phyloP scores from a whole-genome alignment of 495 filamentous ascomycete genomes.

The Staphylotrichum longicolle region DNA sequence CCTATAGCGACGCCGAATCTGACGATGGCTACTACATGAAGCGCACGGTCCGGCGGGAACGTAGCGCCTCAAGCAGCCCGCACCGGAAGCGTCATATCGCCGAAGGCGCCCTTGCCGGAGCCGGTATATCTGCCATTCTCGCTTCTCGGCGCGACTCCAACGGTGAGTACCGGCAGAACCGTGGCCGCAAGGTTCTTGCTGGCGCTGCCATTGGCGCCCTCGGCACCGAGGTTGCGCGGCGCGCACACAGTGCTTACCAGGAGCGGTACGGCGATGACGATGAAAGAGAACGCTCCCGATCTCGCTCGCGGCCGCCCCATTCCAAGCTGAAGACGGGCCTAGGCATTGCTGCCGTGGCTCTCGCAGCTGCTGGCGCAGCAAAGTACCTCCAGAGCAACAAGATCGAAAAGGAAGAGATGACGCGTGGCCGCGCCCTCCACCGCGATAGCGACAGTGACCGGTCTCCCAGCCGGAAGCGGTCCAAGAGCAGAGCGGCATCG shows the following conservation, averaged over 20 bases:
- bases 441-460: conserved; percentile 46
- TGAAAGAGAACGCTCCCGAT: conserved; percentile 51
- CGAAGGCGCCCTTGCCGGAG: conserved; percentile 78
- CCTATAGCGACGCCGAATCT: conserved; percentile 51
- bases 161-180: conserved; percentile 56
- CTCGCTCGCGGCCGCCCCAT: conserved; percentile 50
- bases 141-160: conserved; percentile 64
- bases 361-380: conserved; percentile 70
- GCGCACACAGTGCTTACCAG: conserved; percentile 68
- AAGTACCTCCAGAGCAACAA: conserved; percentile 71
- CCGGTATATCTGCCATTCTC: conserved; percentile 71
- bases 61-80: conserved; percentile 38
- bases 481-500: conserved; percentile 63
- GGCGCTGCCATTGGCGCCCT: conserved; percentile 80
- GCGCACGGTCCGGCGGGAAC: conserved; percentile 48
- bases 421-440: conserved; percentile 68
- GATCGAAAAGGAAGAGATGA: conserved; percentile 59
- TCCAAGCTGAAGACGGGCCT: conserved; percentile 63
- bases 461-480: conserved; percentile 42
- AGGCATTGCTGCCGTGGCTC: conserved; percentile 76
- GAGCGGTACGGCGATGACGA: conserved; percentile 56
- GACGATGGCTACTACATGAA: conserved; percentile 47
- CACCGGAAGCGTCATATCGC: conserved; percentile 79
- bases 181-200: conserved; percentile 71
- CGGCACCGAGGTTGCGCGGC: conserved; percentile 73